These are phyloP conservation scores for Laguncularia racemosa DNA, from an alignment of 345 rosid species.

Conservation along the genomic window DNA sequence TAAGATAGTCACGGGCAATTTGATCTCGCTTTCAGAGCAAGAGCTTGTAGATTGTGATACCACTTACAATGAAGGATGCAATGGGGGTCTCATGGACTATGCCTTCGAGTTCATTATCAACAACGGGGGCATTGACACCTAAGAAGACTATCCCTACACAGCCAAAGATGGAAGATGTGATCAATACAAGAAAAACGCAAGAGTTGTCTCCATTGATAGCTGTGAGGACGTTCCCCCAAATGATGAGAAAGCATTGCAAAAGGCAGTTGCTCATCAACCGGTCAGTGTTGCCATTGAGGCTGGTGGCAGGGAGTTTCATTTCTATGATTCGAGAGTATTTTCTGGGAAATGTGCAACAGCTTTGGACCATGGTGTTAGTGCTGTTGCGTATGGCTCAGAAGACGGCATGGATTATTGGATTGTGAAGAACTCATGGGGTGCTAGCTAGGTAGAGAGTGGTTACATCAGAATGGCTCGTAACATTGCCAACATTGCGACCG, in stretches of 20 bases:
- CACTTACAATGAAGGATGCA: too few species aligned
- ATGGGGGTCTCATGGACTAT: too few species aligned
- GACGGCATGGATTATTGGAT: slow-evolving; percentile 51
- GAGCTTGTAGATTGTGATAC: too few species aligned
- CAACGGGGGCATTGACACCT: too few species aligned
- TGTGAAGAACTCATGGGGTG: too few species aligned
- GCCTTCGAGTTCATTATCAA: too few species aligned
- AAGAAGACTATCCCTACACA: too few species aligned
- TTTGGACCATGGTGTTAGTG: slow-evolving; percentile 57
- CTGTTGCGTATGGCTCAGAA: slow-evolving; percentile 55
- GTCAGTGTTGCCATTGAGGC: slow-evolving; percentile 73
- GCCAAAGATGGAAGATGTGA: too few species aligned
- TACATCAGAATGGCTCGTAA: slow-evolving; percentile 71
- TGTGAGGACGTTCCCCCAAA: slow-evolving; percentile 64
- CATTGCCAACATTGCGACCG: slow-evolving; percentile 17
- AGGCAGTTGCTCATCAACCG: slow-evolving; percentile 73
- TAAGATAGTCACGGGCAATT: too few species aligned
- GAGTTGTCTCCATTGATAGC: slow-evolving; percentile 57
- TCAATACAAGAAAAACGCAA: too few species aligned
- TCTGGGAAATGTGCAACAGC: slow-evolving; percentile 44
- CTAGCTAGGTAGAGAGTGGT: slow-evolving; percentile 74
- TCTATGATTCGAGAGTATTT: slow-evolving; percentile 58
- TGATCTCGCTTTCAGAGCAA: too few species aligned
- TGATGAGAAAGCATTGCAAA: slow-evolving; percentile 54
- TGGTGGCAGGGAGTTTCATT: slow-evolving; percentile 55